These are phyloP conservation scores for Coemansia sp. DNA, from an alignment of 192 early-diverging fungal genomes.

Conservation along the genomic window DNA sequence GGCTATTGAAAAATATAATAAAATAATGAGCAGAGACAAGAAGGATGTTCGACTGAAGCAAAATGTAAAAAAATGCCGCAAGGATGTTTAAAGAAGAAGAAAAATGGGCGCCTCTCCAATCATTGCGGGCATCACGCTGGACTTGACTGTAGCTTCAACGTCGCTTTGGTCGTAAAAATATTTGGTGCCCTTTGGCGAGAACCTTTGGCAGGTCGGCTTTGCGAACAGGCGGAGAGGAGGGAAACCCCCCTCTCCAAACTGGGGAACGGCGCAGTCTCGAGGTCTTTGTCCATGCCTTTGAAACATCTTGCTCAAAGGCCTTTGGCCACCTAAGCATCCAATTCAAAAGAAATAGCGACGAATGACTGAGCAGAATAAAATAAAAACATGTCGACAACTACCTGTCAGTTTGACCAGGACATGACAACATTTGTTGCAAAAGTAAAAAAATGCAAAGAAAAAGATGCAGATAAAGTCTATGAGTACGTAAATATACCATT, in stretches of 20 bases:
- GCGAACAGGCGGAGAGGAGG: no score
- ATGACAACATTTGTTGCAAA: not conserved
- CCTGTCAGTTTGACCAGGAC: not conserved
- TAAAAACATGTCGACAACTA: not conserved
- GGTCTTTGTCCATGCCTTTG: not conserved
- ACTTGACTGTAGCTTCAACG: not conserved
- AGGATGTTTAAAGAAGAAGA: not conserved
- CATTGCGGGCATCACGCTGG: not conserved
- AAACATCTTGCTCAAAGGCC: not conserved
- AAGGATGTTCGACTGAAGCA: not conserved
- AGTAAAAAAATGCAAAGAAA: not conserved
- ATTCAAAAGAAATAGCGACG: not conserved
- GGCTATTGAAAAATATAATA: not conserved
- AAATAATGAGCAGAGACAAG: not conserved
- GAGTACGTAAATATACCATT: conserved; percentile 9
- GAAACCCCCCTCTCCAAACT: no score
- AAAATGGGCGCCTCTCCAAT: not conserved
- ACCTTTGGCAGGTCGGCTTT: no score
- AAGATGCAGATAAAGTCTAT: not conserved
- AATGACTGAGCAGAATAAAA: not conserved
- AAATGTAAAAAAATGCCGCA: not conserved
- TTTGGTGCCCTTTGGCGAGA: no score
- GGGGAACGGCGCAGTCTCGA: not conserved
- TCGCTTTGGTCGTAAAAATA: not conserved
- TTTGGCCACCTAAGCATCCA: not conserved